Base-by-base conservation (phyloP, 495 filamentous ascomycete genomes). In the Podospora sp. region DNA sequence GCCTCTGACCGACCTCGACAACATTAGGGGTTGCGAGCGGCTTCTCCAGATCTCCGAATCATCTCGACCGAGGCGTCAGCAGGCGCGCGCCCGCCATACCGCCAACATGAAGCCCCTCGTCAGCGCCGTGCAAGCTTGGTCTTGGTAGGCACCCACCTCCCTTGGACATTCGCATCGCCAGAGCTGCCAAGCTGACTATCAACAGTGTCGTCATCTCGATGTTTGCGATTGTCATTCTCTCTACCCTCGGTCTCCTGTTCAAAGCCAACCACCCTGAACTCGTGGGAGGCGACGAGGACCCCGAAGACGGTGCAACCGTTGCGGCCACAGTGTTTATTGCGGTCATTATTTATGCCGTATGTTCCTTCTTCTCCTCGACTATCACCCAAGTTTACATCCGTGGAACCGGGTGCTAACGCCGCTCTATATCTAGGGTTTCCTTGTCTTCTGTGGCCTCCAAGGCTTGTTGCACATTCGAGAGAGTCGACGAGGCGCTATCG, bases 61-160 rank as follows among this genome's bases (percentile, higher is more conserved):
- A 50, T n/a, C 6, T n/a, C 40, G 20, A 59, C 22, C 40, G 16
- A 46, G n/a, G 21, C 26, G 18, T 16, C 56, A 0, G 60, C 25
- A 53, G 65, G 53, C 22, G 12, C 50, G 36, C 26, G 20, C 60
- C 40, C 52, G 46, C 0, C 62, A 53, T 27, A 22, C 46, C 69
- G 68, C 78, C 85, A 90, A 71, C 71, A 96, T 96, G 92, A 96
- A 97, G 88, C 93, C 93, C 63, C 81, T 97, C 74, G 91, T 97
- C 58, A 90, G 91, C 69, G 87, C 91, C 65, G 82, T 95, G 83
- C 93, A 96, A 82, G 93, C 93, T 75, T 97, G 93, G 92, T 92
- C 89, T 80, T 96, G 93, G 93, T 96, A 83, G 66, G 77, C 61
- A 53, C 57, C 46, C 49, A 58, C 57, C 59, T 33, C 62, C 22